Conservation (phyloP, 176 grass and related monocot genomes). For the bread wheat (Triticum aestivum) region DNA sequence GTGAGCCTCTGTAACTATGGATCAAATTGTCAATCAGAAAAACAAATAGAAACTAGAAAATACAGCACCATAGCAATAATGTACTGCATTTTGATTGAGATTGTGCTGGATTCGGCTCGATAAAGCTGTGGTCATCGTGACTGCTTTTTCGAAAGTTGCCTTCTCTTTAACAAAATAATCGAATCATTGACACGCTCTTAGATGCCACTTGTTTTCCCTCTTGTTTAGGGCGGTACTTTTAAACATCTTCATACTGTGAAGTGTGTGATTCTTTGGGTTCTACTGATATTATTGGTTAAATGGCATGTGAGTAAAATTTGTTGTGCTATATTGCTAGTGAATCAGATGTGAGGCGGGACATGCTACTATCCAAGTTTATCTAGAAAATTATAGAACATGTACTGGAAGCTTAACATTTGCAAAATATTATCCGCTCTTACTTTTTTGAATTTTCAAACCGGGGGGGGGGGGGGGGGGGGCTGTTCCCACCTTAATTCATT, state of each 20-base stretch:
- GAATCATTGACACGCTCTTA: neutral
- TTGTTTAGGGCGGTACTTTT: neutral
- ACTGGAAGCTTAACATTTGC: neutral
- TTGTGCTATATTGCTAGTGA: constrained; percentile 3
- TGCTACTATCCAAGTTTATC: neutral
- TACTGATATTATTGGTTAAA: too few relatives aligned
- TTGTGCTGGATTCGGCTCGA: neutral
- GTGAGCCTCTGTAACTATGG: neutral
- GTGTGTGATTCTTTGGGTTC: neutral
- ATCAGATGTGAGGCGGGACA: neutral
- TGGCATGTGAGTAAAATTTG: too few relatives aligned
- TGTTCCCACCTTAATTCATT: too few relatives aligned
- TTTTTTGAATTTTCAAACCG: too few relatives aligned
- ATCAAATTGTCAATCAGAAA: neutral
- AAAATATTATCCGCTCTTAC: neutral
- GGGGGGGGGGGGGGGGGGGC: too few relatives aligned
- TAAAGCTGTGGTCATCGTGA: neutral
- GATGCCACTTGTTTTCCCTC: constrained; percentile 21
- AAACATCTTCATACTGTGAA: constrained; percentile 17
- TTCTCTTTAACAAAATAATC: neutral
- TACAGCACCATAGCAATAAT: neutral
- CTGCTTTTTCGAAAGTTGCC: neutral
- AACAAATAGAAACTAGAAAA: neutral
- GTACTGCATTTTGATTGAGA: neutral
- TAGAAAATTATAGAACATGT: neutral